Conservation (phyloP, 768 basidiomycete species). For the Boletus edulis region DNA sequence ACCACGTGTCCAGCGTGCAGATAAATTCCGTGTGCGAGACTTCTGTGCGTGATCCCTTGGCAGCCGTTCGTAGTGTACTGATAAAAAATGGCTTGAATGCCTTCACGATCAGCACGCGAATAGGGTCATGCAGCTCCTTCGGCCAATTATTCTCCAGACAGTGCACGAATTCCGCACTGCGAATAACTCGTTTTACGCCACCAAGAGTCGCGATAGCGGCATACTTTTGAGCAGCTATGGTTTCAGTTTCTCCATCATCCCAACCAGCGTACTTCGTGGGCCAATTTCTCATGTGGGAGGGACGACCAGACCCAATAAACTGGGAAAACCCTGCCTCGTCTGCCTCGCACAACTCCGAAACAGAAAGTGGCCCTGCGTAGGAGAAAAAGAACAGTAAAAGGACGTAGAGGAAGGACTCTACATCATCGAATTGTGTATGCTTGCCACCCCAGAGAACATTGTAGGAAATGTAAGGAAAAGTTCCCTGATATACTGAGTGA, state of each 20-base stretch:
- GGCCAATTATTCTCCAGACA: background rate
- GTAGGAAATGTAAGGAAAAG: background rate
- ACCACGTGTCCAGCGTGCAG: background rate
- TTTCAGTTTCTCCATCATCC: no score
- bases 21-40: background rate
- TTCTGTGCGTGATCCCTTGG: background rate
- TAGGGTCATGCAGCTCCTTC: background rate
- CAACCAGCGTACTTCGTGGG: background rate
- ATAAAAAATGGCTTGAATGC: background rate
- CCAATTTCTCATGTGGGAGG: background rate
- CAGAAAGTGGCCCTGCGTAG: background rate
- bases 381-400: slow-evolving; percentile 1
- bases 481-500: background rate
- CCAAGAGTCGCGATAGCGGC: no score
- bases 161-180: background rate
- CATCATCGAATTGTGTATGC: background rate
- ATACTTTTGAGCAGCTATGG: no score
- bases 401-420: slow-evolving; percentile 1
- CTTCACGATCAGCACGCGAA: background rate
- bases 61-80: background rate
- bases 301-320: background rate
- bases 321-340: background rate
- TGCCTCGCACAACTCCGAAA: background rate
- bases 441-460: background rate
- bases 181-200: no score